phyloP scores from a whole-genome alignment of 306 rosid genomes.

The Quercus aquifolioides region DNA sequence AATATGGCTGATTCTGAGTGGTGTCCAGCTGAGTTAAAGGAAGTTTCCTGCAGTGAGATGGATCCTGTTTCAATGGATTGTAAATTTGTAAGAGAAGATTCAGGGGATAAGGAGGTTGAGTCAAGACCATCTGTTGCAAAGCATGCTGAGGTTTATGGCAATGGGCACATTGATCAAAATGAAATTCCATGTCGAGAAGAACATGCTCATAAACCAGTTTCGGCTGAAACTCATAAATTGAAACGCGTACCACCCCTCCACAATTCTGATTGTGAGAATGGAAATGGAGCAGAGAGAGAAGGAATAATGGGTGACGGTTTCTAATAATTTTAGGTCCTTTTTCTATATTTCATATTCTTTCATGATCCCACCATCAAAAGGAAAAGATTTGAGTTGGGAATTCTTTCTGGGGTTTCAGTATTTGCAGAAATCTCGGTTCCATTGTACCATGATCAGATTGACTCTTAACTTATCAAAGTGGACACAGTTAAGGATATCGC shows the following conservation, averaged over 20 bases:
- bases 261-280: slow-evolving; percentile 31
- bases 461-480: slow-evolving; percentile 23
- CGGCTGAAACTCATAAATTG: slow-evolving; percentile 22
- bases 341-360: slow-evolving; percentile 38
- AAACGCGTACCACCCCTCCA: slow-evolving; percentile 17
- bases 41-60: slow-evolving; percentile 20
- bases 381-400: slow-evolving; percentile 63
- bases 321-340: slow-evolving; percentile 17
- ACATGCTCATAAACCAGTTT: slow-evolving; percentile 15
- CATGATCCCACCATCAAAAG: slow-evolving; percentile 65
- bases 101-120: slow-evolving; percentile 32
- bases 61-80: slow-evolving; percentile 20
- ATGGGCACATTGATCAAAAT: slow-evolving; percentile 32
- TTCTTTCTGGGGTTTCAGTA: slow-evolving; percentile 69
- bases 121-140: slow-evolving; percentile 14
- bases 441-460: slow-evolving; percentile 34
- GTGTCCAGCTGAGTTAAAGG: slow-evolving; percentile 31
- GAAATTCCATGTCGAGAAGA: slow-evolving; percentile 29
- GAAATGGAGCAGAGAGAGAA: slow-evolving; percentile 39
- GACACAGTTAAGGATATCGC: slow-evolving; percentile 11
- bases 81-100: slow-evolving; percentile 18
- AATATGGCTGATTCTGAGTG: slow-evolving; percentile 7
- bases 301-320: slow-evolving; percentile 34
- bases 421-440: slow-evolving; percentile 66
- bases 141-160: slow-evolving; percentile 31